Evolutionary conservation across 2,329 filamentous ascomycete species (phyloP), one percentile per base, ranked within the genome.

Genomic region (Eutypella sp.): DNA sequence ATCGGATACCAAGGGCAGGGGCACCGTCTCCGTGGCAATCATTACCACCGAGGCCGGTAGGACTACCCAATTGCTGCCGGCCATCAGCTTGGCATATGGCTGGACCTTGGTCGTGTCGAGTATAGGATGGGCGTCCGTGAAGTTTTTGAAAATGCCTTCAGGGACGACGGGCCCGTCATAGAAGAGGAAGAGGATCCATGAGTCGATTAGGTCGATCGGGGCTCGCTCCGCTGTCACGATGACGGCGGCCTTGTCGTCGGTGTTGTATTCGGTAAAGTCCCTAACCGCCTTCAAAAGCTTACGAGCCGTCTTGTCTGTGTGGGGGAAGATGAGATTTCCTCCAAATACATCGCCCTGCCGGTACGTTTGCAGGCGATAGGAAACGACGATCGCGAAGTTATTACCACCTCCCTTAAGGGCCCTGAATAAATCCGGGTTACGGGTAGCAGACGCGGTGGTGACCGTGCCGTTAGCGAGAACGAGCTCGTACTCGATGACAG

Each of bases 121-220:
- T 0, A 69, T 41, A 1, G 71, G 68, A 0, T 65, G 61, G 29
- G 74, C 69, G 25, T 68, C 67, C 2, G 73, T 73, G 58, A 85
- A 85, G 49, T 76, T 74, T 46, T 72, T 67, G 50, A 85, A 84
- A 3, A 75, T 69, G 5, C 67, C 73, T 0, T 66, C 57, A 1
- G 80, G 79, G 1, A 74, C 72, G 19, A 61, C 58, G 0, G 69
- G 67, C 3, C 76, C 81, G 58, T 84, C 77, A 58, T 83, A 84
- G 66, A 82, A 83, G 33, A 81, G 60, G 63, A 84, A 83, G 47
- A 84, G 64, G 47, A 80, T 72, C 76, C 78, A 82, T 5, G 73
- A 67, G 51, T 82, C 69, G 43, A 79, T 53, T 1, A 72, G 51
- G 23, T 68, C 64, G 6, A 71, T 57, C 2, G 62, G 59, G 2